Conservation (phyloP, 192 early-diverging fungal species). For the Podila epicladia region DNA sequence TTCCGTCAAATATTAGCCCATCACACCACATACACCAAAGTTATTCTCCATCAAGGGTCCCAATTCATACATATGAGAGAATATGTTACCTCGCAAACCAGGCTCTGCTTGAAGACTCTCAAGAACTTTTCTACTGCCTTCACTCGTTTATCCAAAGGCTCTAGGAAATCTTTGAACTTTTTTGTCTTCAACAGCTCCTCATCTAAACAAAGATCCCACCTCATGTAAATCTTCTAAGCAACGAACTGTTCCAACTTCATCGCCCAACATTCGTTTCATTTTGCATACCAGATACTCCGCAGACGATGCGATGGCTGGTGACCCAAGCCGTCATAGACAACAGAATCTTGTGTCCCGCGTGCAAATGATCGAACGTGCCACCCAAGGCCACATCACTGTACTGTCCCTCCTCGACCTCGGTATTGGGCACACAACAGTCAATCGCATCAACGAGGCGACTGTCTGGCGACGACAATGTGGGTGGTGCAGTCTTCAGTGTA, state of each 20-base stretch:
- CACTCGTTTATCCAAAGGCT: conserved; percentile 71
- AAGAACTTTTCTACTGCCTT: conserved; percentile 71
- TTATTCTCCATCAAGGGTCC: too few relatives aligned
- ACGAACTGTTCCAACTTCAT: neutral
- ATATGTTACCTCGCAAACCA: conserved; percentile 56
- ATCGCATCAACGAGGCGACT: conserved; percentile 18
- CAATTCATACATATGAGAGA: neutral
- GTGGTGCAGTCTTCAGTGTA: conserved; percentile 11
- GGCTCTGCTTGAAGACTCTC: conserved; percentile 50
- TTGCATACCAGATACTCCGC: conserved; percentile 78
- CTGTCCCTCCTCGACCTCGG: conserved; percentile 13
- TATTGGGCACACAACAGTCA: conserved; percentile 14
- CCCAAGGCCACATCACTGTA: conserved; percentile 78
- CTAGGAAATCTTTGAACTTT: conserved; percentile 71
- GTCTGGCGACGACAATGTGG: conserved; percentile 3
- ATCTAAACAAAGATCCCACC: conserved; percentile 34
- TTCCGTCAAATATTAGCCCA: too few relatives aligned
- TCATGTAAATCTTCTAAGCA: neutral
- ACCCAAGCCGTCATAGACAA: conserved; percentile 83
- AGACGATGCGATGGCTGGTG: conserved; percentile 66
- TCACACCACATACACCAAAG: neutral
- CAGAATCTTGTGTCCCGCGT: conserved; percentile 94
- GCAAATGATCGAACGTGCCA: conserved; percentile 98
- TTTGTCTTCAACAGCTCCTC: conserved; percentile 78
- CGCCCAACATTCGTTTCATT: neutral